These are phyloP conservation scores for Glonium stellatum DNA, from an alignment of 495 filamentous ascomycete species.

Conservation along the genomic window DNA sequence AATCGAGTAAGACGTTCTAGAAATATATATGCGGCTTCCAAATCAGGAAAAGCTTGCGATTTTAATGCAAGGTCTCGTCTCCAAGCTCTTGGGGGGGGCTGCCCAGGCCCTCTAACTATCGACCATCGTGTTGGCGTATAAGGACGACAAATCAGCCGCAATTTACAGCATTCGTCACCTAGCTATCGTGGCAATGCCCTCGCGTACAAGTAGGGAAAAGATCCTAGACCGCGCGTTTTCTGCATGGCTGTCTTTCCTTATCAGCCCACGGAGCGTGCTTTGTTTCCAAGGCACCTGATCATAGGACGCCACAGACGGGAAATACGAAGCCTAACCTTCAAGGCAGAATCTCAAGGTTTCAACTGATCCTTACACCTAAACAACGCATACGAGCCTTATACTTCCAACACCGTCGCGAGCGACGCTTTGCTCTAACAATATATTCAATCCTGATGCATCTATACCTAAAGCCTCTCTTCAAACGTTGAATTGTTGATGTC, in stretches of 20 bases:
- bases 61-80: not conserved
- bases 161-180: not conserved
- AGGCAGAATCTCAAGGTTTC: not conserved
- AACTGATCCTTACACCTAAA: not conserved
- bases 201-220: not conserved
- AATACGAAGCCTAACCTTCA: not conserved
- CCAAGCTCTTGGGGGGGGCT: not conserved
- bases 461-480: not conserved
- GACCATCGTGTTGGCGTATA: not conserved
- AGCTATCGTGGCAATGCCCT: not conserved
- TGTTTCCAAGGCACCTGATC: not conserved
- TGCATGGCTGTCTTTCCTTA: not conserved
- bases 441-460: not conserved
- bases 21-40: not conserved
- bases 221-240: not conserved
- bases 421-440: no score
- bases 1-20: no score
- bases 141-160: not conserved
- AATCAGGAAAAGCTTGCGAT: not conserved
- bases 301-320: not conserved
- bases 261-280: not conserved
- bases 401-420: no score
- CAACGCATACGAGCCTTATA: not conserved
- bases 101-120: not conserved
- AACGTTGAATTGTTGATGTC: not conserved